phyloP scores from a whole-genome alignment of 257 asterid genomes.

The Forsythia suspensa region DNA sequence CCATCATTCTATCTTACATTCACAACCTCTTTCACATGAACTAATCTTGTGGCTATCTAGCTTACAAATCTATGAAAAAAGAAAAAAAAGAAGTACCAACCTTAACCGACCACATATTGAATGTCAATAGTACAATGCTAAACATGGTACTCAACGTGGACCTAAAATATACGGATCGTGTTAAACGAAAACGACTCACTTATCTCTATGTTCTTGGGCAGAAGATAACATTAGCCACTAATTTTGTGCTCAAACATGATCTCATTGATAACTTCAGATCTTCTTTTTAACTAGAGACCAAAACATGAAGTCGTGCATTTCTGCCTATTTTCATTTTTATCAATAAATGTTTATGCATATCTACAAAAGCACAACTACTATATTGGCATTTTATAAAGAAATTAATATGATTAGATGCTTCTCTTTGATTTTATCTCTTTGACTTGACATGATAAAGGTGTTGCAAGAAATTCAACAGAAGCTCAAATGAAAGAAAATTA shows the following conservation, averaged over 20 bases:
- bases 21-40: not conserved
- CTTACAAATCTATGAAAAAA: not conserved
- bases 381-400: not conserved
- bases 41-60: not conserved
- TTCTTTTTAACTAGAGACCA: not conserved
- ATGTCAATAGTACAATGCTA: not conserved
- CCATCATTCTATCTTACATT: not conserved
- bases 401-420: not conserved
- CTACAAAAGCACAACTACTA: not conserved
- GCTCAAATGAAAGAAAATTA: not conserved
- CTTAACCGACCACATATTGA: not conserved
- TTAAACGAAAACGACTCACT: not conserved
- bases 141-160: not conserved
- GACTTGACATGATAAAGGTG: not conserved
- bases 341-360: not conserved
- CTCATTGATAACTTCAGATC: not conserved
- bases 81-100: too few relatives aligned
- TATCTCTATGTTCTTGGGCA: not conserved
- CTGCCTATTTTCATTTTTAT: not conserved
- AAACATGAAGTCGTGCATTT: not conserved
- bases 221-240: not conserved
- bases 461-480: not conserved
- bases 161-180: not conserved
- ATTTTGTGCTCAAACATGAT: not conserved
- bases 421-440: not conserved